Evolutionary conservation across 768 basidiomycete species (phyloP).

Genomic region (Coprinellus aureogranulatus): DNA sequence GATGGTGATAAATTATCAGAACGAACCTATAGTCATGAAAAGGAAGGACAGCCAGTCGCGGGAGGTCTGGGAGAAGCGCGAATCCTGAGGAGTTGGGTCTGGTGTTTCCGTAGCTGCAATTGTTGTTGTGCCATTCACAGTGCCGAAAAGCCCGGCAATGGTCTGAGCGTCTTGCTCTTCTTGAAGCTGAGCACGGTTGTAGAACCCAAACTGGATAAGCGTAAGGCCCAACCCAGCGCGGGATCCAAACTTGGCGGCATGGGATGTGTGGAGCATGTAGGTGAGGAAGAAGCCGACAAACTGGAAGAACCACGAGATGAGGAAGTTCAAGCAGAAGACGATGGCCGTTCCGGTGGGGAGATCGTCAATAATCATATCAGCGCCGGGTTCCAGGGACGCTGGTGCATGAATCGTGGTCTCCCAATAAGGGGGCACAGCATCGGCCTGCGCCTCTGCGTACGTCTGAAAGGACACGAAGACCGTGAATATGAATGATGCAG

Average conservation of each 20-base stretch:
- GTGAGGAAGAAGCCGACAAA: conserved; percentile 92
- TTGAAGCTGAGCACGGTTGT: conserved; percentile 44
- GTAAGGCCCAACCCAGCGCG: conserved; percentile 95
- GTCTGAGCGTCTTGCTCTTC: conserved; percentile 19
- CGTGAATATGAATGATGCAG: too few species aligned
- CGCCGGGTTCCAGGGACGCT: conserved; percentile 40
- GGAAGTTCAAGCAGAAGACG: conserved; percentile 72
- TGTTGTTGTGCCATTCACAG: not conserved
- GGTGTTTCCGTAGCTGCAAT: too few species aligned
- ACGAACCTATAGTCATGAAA: conserved; percentile 81
- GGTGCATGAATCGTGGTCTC: conserved; percentile 93
- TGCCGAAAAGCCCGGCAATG: not conserved
- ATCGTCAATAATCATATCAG: conserved; percentile 83
- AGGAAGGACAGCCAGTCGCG: conserved; percentile 90
- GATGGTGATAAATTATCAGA: not conserved
- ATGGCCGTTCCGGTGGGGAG: conserved; percentile 79
- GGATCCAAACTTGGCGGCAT: conserved; percentile 91
- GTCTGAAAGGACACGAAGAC: conserved; percentile 44
- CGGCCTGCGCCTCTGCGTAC: conserved; percentile 83
- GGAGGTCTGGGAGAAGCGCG: conserved; percentile 43
- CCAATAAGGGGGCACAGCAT: conserved; percentile 94
- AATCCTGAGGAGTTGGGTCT: conserved; percentile 17
- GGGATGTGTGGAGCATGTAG: conserved; percentile 86
- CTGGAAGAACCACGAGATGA: conserved; percentile 95
- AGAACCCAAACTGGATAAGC: conserved; percentile 89